Evolutionary conservation across 202 grass and related monocot species (phyloP).

Genomic region (Musa balbisiana): DNA sequence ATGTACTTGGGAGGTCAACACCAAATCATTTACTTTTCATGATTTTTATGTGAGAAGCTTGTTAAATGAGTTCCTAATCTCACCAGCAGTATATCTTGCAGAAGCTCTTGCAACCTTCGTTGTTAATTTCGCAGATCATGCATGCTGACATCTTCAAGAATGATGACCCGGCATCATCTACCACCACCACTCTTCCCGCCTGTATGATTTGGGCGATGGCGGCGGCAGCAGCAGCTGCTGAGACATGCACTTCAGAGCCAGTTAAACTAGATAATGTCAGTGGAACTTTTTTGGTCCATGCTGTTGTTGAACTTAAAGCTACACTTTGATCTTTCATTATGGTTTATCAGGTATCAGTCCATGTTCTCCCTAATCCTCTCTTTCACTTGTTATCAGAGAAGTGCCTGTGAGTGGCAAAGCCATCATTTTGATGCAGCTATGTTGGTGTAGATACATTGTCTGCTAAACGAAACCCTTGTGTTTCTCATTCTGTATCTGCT

Average conservation of each 20-base stretch:
- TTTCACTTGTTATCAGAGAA: no score
- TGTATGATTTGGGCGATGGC: no score
- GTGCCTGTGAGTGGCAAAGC: no score
- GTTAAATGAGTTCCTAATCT: background rate
- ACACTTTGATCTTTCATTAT: background rate
- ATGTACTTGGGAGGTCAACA: background rate
- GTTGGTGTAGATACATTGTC: no score
- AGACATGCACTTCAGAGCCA: no score
- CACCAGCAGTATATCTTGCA: background rate
- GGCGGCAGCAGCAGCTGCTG: no score
- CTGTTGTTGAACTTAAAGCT: background rate
- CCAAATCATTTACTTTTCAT: background rate
- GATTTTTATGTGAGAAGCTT: background rate
- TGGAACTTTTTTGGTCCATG: background rate
- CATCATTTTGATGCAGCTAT: no score
- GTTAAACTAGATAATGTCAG: background rate
- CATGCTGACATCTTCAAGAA: slow-evolving; percentile 2
- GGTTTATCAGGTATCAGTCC: background rate
- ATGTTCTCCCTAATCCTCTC: background rate
- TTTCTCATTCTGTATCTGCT: no score
- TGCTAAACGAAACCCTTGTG: no score
- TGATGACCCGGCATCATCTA: no score
- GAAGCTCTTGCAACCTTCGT: background rate
- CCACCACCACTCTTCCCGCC: no score
- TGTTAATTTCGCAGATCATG: background rate